These are phyloP conservation scores for Kazachstania sp. DNA, from an alignment of 1,139 yeast species.

Conservation along the genomic window DNA sequence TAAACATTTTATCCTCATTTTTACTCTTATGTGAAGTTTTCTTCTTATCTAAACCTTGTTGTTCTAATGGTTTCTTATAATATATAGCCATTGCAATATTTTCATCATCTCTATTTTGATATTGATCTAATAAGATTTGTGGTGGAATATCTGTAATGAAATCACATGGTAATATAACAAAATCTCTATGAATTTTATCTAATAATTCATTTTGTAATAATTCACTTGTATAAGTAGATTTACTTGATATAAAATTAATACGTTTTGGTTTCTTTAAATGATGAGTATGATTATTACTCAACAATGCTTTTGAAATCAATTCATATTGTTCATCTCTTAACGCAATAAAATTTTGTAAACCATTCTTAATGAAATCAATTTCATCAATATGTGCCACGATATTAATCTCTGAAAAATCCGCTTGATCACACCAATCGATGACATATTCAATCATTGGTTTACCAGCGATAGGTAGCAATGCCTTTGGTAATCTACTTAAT, in stretches of 20 bases:
- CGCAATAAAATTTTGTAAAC: constrained; percentile 18
- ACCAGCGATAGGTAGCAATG: constrained; percentile 82
- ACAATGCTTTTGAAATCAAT: constrained; percentile 20
- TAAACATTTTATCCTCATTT: constrained; percentile 38
- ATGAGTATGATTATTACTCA: constrained; percentile 20
- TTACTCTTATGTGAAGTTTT: constrained; percentile 46
- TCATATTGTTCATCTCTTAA: constrained; percentile 26
- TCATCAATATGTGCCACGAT: constrained; percentile 42
- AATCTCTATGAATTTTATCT: constrained; percentile 40
- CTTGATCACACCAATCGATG: constrained; percentile 87
- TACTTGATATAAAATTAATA: constrained; percentile 42
- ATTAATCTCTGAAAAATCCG: constrained; percentile 59
- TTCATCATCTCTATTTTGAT: constrained; percentile 55
- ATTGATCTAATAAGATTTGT: constrained; percentile 75
- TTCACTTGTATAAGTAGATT: constrained; percentile 54
- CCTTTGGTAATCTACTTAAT: constrained; percentile 56
- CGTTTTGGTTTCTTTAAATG: constrained; percentile 31
- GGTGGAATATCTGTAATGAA: constrained; percentile 89
- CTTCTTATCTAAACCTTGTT: constrained; percentile 49
- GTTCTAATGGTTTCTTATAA: constrained; percentile 61
- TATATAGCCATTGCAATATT: constrained; percentile 66
- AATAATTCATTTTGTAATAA: constrained; percentile 44
- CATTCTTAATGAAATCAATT: constrained; percentile 24
- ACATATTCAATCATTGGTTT: constrained; percentile 85
- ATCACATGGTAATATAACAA: constrained; percentile 86